Evolutionary conservation across 805 yeast genomes (phyloP), one percentile per base, ranked within the genome.

Genomic region (Lipomyces starkeyi): DNA sequence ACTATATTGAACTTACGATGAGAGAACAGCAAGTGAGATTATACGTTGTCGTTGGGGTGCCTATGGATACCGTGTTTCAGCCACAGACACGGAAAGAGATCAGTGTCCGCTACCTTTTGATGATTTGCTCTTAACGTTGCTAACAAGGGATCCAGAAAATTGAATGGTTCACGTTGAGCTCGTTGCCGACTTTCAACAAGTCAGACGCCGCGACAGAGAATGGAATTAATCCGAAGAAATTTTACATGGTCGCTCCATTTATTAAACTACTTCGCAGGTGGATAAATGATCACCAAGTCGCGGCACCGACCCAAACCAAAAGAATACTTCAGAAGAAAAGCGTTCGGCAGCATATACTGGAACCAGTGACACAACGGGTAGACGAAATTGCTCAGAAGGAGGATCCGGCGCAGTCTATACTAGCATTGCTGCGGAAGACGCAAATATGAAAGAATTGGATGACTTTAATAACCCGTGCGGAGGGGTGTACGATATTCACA

Each of bases 81-180:
- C 98, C 99, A 0, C 81, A 84, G 67, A 97, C 91, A 1, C 85
- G 97, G 75, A 91, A 91, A 77, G 99, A 95, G 80, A 96, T 95
- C 72, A 86, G 88, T 58, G 85, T 86, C 64, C 91, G 67, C 59
- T 14, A 29, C 43, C 29, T 34, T 13, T 7, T 25, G n/a, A n/a
- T 47, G 52, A 9, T 3, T 17, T 17, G 7, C 53, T 37, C 3
- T 9, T 13, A 2, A 35, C 11, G n/a, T 7, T 8, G 49, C 49
- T 66, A 35, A 54, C 63, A 27, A 55, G 7, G 49, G 22, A n/a
- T 29, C 32, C 35, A 69, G 70, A 71, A 72, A 65, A 66, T 73
- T 47, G 73, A 72, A 13, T 73, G 75, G 75, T 65, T 78, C 61
- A 74, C 75, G 25, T 71, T 81, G 56, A 65, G 63, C 14, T 63